Conservation (phyloP, 1,284 basidiomycete genomes). For the Ustilago xerochloae region DNA sequence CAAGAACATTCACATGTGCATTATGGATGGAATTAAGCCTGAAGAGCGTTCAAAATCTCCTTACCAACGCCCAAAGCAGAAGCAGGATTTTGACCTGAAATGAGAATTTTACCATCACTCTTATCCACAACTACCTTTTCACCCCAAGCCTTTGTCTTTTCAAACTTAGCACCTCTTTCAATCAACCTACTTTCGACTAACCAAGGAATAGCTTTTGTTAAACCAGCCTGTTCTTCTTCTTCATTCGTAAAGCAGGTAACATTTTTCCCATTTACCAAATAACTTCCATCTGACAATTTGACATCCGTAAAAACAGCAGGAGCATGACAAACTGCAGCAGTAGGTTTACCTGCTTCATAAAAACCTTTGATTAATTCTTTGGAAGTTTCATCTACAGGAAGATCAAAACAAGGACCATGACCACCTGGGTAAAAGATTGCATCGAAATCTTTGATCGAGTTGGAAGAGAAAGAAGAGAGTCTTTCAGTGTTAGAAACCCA, state of each 20-base stretch:
- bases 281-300: conserved; percentile 55
- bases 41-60: conserved; percentile 46
- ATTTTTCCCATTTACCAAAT: conserved; percentile 72
- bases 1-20: too few species aligned
- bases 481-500: conserved; percentile 74
- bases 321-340: conserved; percentile 59
- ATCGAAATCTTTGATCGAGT: conserved; percentile 73
- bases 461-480: conserved; percentile 72
- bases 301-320: conserved; percentile 59
- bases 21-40: conserved; percentile 12
- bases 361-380: conserved; percentile 52
- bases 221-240: conserved; percentile 74
- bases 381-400: conserved; percentile 50
- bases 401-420: conserved; percentile 66
- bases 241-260: conserved; percentile 79
- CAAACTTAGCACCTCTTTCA: conserved; percentile 76
- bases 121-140: conserved; percentile 71
- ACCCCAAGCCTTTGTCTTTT: conserved; percentile 72
- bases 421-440: conserved; percentile 83
- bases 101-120: conserved; percentile 31
- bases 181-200: conserved; percentile 76
- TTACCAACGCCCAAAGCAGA: conserved; percentile 41
- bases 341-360: conserved; percentile 56
- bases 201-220: conserved; percentile 74
- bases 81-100: conserved; percentile 71